phyloP scores from a whole-genome alignment of 1,139 yeast genomes.

The Candida albicans region DNA sequence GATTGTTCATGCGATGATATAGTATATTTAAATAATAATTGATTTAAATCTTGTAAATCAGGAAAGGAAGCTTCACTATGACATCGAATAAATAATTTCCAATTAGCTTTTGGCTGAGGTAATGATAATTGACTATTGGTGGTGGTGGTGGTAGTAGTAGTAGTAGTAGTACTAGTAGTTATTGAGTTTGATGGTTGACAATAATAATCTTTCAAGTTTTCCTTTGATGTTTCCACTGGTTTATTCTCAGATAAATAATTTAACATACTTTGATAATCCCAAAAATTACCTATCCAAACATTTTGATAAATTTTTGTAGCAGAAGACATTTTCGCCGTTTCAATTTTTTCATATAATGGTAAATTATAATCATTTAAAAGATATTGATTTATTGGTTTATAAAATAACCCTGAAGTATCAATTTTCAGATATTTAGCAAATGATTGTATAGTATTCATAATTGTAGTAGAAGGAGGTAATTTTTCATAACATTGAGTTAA shows the following conservation, averaged over 20 bases:
- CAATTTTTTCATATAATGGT: constrained; percentile 71
- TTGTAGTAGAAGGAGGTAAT: too few relatives aligned
- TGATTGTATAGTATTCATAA: constrained; percentile 3
- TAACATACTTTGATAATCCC: constrained; percentile 45
- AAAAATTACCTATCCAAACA: constrained; percentile 80
- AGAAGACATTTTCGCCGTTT: constrained; percentile 79
- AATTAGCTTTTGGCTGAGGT: constrained; percentile 36
- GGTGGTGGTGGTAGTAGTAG: too few relatives aligned
- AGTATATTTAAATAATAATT: constrained; percentile 35
- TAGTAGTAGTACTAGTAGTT: not conserved
- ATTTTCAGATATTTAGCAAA: constrained; percentile 11
- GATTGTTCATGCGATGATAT: constrained; percentile 25
- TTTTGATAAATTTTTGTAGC: constrained; percentile 60
- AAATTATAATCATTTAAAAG: constrained; percentile 68
- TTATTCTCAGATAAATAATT: constrained; percentile 22
- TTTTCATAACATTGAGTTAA: constrained; percentile 2
- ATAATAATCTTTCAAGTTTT: constrained; percentile 33
- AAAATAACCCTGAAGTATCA: constrained; percentile 4
- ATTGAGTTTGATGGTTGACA: constrained; percentile 42
- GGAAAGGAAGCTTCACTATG: constrained; percentile 65
- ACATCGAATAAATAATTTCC: constrained; percentile 41
- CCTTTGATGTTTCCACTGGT: not conserved
- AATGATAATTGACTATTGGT: constrained; percentile 20
- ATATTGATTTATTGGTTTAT: constrained; percentile 5
- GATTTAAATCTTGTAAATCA: constrained; percentile 31